Percentiles rank a stretch among this genome's conserved stretches.
Conservation (phyloP, 2,329 filamentous ascomycete genomes). For the Stagonosporopsis vannaccii region DNA sequence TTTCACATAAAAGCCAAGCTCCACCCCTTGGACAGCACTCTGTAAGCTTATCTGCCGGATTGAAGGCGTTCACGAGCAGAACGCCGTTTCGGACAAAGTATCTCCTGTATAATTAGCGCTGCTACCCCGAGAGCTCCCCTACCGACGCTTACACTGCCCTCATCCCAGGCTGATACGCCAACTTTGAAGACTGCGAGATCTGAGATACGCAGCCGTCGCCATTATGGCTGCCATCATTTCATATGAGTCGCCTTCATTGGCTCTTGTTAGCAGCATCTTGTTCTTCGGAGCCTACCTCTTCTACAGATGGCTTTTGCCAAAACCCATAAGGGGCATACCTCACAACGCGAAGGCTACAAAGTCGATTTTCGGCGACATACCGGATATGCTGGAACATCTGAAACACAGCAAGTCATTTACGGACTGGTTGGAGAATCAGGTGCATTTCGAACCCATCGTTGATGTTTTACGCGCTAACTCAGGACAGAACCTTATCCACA, state of each 20-base stretch:
- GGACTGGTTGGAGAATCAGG: constrained; percentile 12
- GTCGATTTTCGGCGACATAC: constrained; percentile 54
- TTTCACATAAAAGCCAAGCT: not conserved
- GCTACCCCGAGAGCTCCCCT: not conserved
- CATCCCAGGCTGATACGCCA: not conserved
- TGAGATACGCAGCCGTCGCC: not conserved
- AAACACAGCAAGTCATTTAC: constrained; percentile 12
- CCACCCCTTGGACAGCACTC: not conserved
- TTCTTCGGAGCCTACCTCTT: constrained; percentile 9
- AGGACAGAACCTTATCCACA: constrained; percentile 3
- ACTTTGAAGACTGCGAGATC: not conserved
- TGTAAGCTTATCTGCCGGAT: not conserved
- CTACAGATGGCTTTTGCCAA: constrained; percentile 47
- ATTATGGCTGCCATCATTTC: not conserved
- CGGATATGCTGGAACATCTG: constrained; percentile 45
- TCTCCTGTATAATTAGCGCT: not conserved
- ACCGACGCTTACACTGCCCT: not conserved
- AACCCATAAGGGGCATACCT: constrained; percentile 57
- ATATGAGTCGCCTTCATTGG: not conserved
- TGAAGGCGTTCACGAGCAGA: not conserved
- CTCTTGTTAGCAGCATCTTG: not conserved
- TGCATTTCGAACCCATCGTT: not conserved
- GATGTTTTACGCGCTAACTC: not conserved
- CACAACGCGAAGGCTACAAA: constrained; percentile 51
- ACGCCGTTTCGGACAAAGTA: not conserved